Conservation (phyloP, 2,329 filamentous ascomycete genomes). For the Pseudocercospora fuligena region DNA sequence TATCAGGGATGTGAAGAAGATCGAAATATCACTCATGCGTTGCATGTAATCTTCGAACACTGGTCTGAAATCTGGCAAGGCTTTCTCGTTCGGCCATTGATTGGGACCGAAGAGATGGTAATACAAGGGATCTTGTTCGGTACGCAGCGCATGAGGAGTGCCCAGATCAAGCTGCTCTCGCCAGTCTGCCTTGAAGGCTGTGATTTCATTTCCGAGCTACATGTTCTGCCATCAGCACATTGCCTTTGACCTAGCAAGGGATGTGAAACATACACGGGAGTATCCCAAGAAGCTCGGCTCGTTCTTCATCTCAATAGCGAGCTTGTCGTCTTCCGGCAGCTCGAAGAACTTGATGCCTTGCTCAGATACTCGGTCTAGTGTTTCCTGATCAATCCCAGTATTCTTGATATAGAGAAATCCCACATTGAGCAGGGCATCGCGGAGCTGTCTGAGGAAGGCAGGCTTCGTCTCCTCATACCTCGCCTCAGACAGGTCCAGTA, state of each 20-base stretch:
- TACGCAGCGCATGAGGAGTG: conserved; percentile 72
- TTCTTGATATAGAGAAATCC: conserved; percentile 87
- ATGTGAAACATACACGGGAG: conserved; percentile 17
- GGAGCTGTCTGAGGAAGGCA: conserved; percentile 71
- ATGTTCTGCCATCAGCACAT: not conserved
- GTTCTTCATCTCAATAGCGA: conserved; percentile 58
- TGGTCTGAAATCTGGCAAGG: conserved; percentile 69
- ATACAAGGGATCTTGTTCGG: conserved; percentile 67
- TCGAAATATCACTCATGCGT: conserved; percentile 73
- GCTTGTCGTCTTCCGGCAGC: conserved; percentile 76
- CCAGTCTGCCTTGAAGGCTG: conserved; percentile 76
- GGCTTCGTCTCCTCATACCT: conserved; percentile 69
- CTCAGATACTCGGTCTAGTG: conserved; percentile 68
- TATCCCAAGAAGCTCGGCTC: conserved; percentile 41
- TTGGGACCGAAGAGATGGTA: conserved; percentile 67
- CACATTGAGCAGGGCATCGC: conserved; percentile 80
- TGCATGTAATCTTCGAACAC: conserved; percentile 76
- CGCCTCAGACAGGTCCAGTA: conserved; percentile 75
- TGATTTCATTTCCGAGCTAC: conserved; percentile 60
- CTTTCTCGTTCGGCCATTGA: conserved; percentile 62
- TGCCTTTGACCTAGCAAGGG: not conserved
- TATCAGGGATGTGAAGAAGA: conserved; percentile 77
- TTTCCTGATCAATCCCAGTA: conserved; percentile 69
- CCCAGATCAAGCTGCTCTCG: conserved; percentile 87
- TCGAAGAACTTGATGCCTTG: conserved; percentile 78